Base-by-base conservation (phyloP, 2,329 filamentous ascomycete species). In the Ophiostoma himal-ulmi region DNA sequence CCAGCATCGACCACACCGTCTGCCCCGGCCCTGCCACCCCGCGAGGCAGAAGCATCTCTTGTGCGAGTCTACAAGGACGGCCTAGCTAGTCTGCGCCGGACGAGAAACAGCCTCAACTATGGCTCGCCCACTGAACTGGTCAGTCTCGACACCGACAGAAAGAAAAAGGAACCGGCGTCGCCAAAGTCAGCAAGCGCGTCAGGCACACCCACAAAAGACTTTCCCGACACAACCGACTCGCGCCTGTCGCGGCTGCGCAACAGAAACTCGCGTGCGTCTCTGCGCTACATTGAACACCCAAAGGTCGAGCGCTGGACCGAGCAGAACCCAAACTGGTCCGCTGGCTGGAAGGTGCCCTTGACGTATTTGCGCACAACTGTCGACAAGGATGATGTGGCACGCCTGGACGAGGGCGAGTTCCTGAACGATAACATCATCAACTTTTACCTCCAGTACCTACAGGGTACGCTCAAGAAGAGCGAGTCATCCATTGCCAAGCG, bases 351-450 rank as follows among this genome's bases (percentile, higher is more conserved):
- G 20, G 82, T 82, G 68, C 85, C 89, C 1, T 81, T 94, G 1
- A 81, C 88, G 1, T 93, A 87, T 76, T 88, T 86, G 68, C 84
- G 88, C 72, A 87, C 89, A 0, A 87, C 85, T 0, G 87, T 95
- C 1, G 86, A 91, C 70, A 88, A 85, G 72, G 82, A 85, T n/a
- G 92, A 95, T 76, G 88, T 98, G 44, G 81, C 84, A 26, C 85
- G 92, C 60, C 84, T 99, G 2, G 89, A 96, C 72, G 91, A 96
- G 73, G 91, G 89, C 14, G 87, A 97, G 75, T 96, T 91, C 71
- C 80, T 99, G 62, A 99, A 99, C 77, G 95, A 99, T 80, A 97
- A 93, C 76, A 82, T 99, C 37, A 91, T 99, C 74, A 89, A 87
- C 68, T 97, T 97, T 77, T 97, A 96, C 77, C 83, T 97, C 70